Base-by-base conservation (phyloP, 805 yeast genomes). In the Metschnikowia koreensis region DNA sequence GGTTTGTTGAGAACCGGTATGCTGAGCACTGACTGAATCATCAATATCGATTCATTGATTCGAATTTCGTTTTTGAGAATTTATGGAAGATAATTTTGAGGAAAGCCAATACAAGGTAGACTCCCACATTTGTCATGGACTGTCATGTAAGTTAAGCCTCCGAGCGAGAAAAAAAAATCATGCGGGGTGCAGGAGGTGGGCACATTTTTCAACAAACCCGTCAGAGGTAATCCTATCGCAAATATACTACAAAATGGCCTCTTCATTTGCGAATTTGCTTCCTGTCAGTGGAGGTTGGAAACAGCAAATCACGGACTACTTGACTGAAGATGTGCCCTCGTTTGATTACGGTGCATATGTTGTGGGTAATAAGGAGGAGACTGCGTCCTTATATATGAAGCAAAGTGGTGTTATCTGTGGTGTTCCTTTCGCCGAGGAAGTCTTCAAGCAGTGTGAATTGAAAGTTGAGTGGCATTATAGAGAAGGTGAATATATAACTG, bases 301-400 rank as follows among this genome's bases (percentile, higher is more conserved):
- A 64, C 81, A 80, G 46, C 85, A 84, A 54, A 82, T 93, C 55
- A 82, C 90, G 9, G 76, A 73, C 41, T 92, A 89, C 85, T 73
- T 92, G 12, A 74, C 81, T 6, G 98, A 92, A 63, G 98, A 92
- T 62, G 93, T 88, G 13, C 97, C 98, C 1, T 83, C 96, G 0
- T 93, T 93, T 61, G 98, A 92, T 67, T 87, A 85, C 61, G 98
- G 98, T 34, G 98, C 97, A 1, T 89, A 73, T 62, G 98, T 93
- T 1, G 98, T 93, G n/a, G 97, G 98, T 11, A 78, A 79, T 48
- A 84, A 78, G 41, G 59, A 60, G 3, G 87, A 89, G 62, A 74
- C 83, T 2, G 97, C 96, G 1, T 82, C 89, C 1, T 73, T 92
- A 41, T 86, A 81, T 70, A 87, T 96, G 76, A 92, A 92, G 68